Evolutionary conservation across 2,329 filamentous ascomycete species (phyloP), one percentile per base, ranked within the genome.

Genomic region (Aureobasidium sp.): DNA sequence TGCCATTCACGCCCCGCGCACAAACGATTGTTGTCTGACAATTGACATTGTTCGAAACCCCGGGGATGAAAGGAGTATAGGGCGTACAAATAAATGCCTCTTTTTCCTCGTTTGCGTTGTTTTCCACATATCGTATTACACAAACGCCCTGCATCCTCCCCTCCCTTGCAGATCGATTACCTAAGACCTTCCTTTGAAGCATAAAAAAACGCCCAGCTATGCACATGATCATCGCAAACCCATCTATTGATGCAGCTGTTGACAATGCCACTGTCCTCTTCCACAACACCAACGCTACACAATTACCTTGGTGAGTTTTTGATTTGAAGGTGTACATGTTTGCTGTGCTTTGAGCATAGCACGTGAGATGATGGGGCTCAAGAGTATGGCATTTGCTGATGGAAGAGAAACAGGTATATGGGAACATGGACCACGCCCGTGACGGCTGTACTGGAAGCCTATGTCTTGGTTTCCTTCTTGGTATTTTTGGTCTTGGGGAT

Each of bases 361-460:
- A 53, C 49, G 49, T 53, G 49, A 51, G 22, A 22, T 15, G 31
- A 34, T 34, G 31, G 15, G 14, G 14, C 45, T 48, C 1, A 34
- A 11, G 7, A 3, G 7, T 29, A 15, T n/a, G 27, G 15, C 7
- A 8, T 17, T 36, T 17, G 22, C 15, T 29, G 29, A 29, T 4
- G n/a, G n/a, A n/a, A n/a, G n/a, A n/a, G n/a, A n/a, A n/a, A n/a
- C 17, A 55, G 53, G 53, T 57, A 57, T 39, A 57, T 45, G 53
- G 27, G n/a, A 34, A 4, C 27, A 34, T 57, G 41, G 41, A 34
- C 29, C 11, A 57, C 53, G 29, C 53, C 53, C 11, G 53, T 57
- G 9, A 36, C 39, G 29, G 39, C 41, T 22, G 41, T 57, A 27
- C 29, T 57, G 29, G 25, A 57, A 12, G 53, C 41, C n/a, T 57